Evolutionary conservation across 129 eudicot species (phyloP).

Genomic region (Arctium minus): DNA sequence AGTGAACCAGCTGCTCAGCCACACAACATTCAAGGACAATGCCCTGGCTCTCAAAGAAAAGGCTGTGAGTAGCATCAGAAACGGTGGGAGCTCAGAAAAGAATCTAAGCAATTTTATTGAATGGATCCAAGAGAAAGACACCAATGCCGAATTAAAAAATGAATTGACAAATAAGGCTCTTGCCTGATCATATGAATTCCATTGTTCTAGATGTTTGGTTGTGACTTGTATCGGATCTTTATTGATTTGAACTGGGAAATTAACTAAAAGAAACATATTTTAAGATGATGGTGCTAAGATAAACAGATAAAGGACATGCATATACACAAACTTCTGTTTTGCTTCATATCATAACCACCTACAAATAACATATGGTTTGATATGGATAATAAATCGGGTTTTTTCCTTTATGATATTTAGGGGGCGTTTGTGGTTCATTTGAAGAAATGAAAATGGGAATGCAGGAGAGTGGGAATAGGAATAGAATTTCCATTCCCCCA

Average conservation of each 20-base stretch:
- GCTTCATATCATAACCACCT: too few species aligned
- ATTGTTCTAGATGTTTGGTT: too few species aligned
- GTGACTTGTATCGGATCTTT: not conserved
- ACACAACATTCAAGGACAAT: conserved; percentile 20
- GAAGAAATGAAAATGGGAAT: too few species aligned
- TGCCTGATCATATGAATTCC: not conserved
- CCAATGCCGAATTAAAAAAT: conserved; percentile 23
- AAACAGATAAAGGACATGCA: too few species aligned
- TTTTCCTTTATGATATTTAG: not conserved
- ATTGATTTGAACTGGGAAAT: not conserved
- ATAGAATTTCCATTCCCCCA: too few species aligned
- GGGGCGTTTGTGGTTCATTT: too few species aligned
- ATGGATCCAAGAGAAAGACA: conserved; percentile 16
- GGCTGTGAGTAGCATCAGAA: conserved; percentile 15
- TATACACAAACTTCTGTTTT: too few species aligned
- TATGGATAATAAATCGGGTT: not conserved
- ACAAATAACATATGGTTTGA: not conserved
- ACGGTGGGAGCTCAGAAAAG: conserved; percentile 30
- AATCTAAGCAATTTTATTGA: conserved; percentile 12
- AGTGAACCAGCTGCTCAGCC: conserved; percentile 17
- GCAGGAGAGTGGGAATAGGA: too few species aligned
- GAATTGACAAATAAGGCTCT: too few species aligned
- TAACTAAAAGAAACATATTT: not conserved
- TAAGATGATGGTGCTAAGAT: too few species aligned
- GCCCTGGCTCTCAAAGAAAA: conserved; percentile 25